Percentiles rank a stretch among this genome's conserved stretches.
phyloP scores from a whole-genome alignment of 371 early-diverging fungal genomes.

The Mucor indicus region DNA sequence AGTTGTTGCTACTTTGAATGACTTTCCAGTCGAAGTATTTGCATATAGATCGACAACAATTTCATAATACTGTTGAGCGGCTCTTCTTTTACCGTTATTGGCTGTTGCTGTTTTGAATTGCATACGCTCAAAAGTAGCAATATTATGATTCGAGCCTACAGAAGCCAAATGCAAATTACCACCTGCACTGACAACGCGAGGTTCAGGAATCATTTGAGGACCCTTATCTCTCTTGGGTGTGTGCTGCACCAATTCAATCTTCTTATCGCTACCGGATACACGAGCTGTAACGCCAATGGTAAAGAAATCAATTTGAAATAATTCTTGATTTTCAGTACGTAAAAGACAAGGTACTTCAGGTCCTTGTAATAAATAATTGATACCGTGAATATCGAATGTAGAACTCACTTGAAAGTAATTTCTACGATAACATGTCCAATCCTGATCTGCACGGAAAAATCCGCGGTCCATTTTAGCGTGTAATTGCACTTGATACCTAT shows the following conservation, averaged over 20 bases:
- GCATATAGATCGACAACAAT: conserved; percentile 68
- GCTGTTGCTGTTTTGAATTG: conserved; percentile 94
- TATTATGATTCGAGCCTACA: conserved; percentile 40
- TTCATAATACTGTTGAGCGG: conserved; percentile 88
- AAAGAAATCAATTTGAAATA: conserved; percentile 50
- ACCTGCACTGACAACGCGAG: conserved; percentile 56
- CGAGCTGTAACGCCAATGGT: conserved; percentile 65
- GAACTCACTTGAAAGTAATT: conserved; percentile 88
- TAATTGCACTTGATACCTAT: conserved; percentile 46
- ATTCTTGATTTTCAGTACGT: conserved; percentile 30
- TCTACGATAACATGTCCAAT: conserved; percentile 91
- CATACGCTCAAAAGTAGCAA: conserved; percentile 83
- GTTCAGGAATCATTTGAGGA: conserved; percentile 73
- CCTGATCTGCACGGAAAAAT: conserved; percentile 72
- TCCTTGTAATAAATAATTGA: conserved; percentile 32
- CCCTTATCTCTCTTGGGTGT: conserved; percentile 93
- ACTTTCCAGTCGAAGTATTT: conserved; percentile 42
- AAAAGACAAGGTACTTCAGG: conserved; percentile 57
- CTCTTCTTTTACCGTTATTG: conserved; percentile 83
- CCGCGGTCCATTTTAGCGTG: conserved; percentile 75
- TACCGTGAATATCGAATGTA: conserved; percentile 56
- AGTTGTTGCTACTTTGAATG: conserved; percentile 59
- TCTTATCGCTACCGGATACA: conserved; percentile 53
- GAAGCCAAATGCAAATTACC: conserved; percentile 51
- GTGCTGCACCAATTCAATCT: conserved; percentile 82